Conservation (phyloP, 148 eudicot species). For the Simmondsia chinensis region DNA sequence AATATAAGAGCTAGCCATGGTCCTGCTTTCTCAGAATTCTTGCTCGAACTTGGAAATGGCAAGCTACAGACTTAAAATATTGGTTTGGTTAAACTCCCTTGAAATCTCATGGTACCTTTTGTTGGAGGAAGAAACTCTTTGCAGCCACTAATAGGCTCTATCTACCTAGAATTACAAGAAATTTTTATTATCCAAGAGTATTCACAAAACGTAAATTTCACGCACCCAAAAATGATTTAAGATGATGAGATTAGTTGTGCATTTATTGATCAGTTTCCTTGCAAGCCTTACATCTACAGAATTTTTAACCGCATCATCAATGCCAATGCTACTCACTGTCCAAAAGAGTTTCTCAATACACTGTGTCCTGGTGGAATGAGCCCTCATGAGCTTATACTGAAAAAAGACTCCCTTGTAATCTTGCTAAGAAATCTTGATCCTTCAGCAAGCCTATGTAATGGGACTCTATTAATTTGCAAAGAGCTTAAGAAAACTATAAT, state of each 20-base stretch:
- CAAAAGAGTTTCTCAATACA: slow-evolving; percentile 1
- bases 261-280: background rate
- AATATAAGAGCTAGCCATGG: background rate
- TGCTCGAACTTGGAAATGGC: background rate
- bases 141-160: too few relatives aligned
- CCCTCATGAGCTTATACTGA: slow-evolving; percentile 5
- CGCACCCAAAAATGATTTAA: slow-evolving; percentile 5
- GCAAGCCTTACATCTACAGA: background rate
- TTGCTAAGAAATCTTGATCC: slow-evolving; percentile 3
- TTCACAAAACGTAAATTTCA: too few relatives aligned
- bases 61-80: too few relatives aligned
- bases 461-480: slow-evolving; percentile 4
- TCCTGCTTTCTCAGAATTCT: background rate
- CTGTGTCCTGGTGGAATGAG: slow-evolving; percentile 4
- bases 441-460: slow-evolving; percentile 2
- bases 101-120: too few relatives aligned
- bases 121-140: too few relatives aligned
- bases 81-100: too few relatives aligned
- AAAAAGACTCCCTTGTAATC: slow-evolving; percentile 3
- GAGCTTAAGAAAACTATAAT: background rate
- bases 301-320: background rate
- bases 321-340: background rate
- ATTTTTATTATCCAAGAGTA: too few relatives aligned
- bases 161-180: too few relatives aligned
- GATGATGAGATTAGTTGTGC: background rate